Percentiles rank a stretch among this genome's conserved stretches.
Evolutionary conservation across 1,139 yeast genomes (phyloP).

Genomic region (Magnusiomyces tetraspermus): DNA sequence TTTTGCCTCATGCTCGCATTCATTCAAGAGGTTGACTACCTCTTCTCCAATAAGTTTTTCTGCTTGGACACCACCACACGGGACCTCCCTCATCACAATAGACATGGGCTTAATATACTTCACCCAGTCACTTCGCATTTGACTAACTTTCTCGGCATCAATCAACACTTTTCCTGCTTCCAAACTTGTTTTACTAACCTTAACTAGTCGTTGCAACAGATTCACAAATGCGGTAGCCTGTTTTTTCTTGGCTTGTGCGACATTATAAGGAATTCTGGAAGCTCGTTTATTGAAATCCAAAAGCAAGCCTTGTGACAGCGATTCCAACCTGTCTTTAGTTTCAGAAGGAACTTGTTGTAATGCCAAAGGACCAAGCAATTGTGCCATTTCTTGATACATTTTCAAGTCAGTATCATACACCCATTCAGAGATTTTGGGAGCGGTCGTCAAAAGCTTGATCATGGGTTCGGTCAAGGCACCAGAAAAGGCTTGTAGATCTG

Average conservation of each 20-base stretch:
- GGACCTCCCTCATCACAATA: slow-evolving; percentile 46
- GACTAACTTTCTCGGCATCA: slow-evolving; percentile 38
- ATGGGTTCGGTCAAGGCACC: slow-evolving; percentile 58
- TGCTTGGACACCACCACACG: slow-evolving; percentile 41
- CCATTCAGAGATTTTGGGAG: slow-evolving; percentile 51
- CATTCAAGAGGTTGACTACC: slow-evolving; percentile 35
- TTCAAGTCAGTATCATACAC: slow-evolving; percentile 54
- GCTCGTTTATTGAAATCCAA: slow-evolving; percentile 19
- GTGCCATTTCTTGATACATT: slow-evolving; percentile 51
- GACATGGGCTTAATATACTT: slow-evolving; percentile 42
- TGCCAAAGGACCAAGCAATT: slow-evolving; percentile 58
- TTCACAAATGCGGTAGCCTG: too few relatives aligned
- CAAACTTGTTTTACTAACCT: slow-evolving; percentile 52
- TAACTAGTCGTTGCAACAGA: slow-evolving; percentile 47
- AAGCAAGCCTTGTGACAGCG: slow-evolving; percentile 28
- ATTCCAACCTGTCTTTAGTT: slow-evolving; percentile 36
- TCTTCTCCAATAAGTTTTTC: slow-evolving; percentile 38
- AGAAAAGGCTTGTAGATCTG: slow-evolving; percentile 46
- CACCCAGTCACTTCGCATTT: slow-evolving; percentile 56
- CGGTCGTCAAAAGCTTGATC: slow-evolving; percentile 46
- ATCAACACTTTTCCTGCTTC: slow-evolving; percentile 45
- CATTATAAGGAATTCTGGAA: too few relatives aligned
- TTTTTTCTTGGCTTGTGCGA: too few relatives aligned
- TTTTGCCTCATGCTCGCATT: slow-evolving; percentile 4
- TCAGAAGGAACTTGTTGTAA: slow-evolving; percentile 51